Conservation (phyloP, 164 flowering plant genomes). For the Dillenia turbinata region DNA sequence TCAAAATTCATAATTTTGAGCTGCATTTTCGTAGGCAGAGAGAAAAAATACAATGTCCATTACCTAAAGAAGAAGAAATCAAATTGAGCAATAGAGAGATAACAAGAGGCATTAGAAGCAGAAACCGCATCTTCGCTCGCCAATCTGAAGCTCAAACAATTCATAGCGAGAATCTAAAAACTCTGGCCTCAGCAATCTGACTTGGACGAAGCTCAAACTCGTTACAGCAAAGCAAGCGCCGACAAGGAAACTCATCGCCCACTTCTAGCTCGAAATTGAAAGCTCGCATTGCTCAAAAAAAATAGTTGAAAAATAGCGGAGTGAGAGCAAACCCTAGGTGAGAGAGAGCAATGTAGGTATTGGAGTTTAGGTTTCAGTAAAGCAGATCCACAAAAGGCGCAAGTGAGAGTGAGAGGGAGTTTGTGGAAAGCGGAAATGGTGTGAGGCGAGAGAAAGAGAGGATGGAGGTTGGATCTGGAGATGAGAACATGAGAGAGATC, state of each 20-base stretch:
- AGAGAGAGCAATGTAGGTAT: constrained; percentile 18
- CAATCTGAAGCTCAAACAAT: constrained; percentile 13
- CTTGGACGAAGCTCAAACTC: constrained; percentile 3
- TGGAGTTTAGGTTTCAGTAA: neutral
- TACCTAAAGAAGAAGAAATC: constrained; percentile 28
- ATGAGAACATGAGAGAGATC: neutral
- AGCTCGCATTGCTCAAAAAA: constrained; percentile 10
- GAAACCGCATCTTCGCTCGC: constrained; percentile 28
- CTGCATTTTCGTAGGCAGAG: neutral
- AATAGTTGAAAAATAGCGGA: neutral
- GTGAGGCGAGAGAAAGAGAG: constrained; percentile 13
- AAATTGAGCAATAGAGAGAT: constrained; percentile 14
- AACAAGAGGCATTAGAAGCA: constrained; percentile 23
- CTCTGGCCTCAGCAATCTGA: constrained; percentile 5
- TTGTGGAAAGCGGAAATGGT: neutral
- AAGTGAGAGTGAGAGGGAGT: neutral
- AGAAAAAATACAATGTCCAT: neutral
- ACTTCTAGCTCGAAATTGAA: neutral
- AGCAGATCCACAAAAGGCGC: constrained; percentile 40
- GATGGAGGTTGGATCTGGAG: neutral
- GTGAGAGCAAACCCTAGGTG: constrained; percentile 23
- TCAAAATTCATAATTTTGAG: too few relatives aligned
- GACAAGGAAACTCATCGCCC: constrained; percentile 9
- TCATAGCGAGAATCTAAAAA: constrained; percentile 19
- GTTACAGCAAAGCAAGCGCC: constrained; percentile 7